Conservation (phyloP, 441 rosid genomes). For the Populus hybrid region DNA sequence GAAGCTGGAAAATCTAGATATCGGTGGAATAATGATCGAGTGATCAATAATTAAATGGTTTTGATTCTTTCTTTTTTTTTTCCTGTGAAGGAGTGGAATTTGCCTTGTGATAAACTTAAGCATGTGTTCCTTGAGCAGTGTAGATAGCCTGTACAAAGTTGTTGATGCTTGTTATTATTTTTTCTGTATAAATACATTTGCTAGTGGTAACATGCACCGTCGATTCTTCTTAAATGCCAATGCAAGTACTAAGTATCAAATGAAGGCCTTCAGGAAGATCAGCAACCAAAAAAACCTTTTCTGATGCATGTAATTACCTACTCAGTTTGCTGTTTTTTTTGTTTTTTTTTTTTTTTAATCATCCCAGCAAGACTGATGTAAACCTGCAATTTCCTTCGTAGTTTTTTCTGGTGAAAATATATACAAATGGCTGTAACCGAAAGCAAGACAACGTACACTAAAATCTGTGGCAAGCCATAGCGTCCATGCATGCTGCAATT, state of each 20-base stretch:
- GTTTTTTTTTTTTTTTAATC: background rate
- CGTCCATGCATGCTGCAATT: background rate
- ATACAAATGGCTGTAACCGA: background rate
- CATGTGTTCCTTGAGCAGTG: background rate
- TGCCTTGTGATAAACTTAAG: background rate
- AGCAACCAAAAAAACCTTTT: background rate
- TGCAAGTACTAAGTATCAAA: background rate
- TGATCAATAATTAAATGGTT: constrained; percentile 8
- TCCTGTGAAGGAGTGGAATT: background rate
- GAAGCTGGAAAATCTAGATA: constrained; percentile 47
- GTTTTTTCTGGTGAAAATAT: background rate
- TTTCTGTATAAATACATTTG: no score
- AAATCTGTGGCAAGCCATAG: background rate
- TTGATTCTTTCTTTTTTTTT: background rate
- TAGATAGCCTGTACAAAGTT: background rate
- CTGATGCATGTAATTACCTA: background rate
- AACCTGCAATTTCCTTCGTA: background rate
- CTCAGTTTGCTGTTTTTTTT: no score
- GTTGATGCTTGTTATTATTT: background rate
- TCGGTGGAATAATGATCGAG: constrained; percentile 49
- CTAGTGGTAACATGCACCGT: background rate
- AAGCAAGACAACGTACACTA: background rate
- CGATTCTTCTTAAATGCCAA: background rate
- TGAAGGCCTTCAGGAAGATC: background rate
- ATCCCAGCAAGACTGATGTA: background rate